These are phyloP conservation scores for Pleodorina starrii DNA, from an alignment of 139 green algal genomes.

Conservation along the genomic window DNA sequence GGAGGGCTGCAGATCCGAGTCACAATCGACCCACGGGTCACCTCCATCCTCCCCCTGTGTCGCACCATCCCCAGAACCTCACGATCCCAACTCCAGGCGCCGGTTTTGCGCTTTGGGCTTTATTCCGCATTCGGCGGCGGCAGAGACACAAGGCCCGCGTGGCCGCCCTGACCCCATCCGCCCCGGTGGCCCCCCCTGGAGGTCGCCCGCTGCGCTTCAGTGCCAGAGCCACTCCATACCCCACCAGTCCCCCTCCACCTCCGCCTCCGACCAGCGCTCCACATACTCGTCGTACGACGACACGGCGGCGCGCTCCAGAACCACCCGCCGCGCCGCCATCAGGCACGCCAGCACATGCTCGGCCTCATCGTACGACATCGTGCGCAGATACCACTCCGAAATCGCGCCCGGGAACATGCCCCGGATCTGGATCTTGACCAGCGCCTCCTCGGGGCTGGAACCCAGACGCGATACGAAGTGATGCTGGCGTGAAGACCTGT, in stretches of 20 bases:
- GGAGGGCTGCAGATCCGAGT: too few species aligned
- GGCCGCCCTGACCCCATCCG: too few species aligned
- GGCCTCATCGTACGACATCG: conserved; percentile 26
- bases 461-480: not conserved
- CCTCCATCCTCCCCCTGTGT: too few species aligned
- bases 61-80: too few species aligned
- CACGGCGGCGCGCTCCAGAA: not conserved
- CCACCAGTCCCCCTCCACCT: conserved; percentile 40
- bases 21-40: too few species aligned
- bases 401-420: conserved; percentile 21
- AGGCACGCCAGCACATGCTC: conserved; percentile 19
- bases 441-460: conserved; percentile 1
- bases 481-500: not conserved
- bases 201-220: too few species aligned
- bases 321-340: not conserved
- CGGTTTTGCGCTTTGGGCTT: too few species aligned
- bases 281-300: conserved; percentile 13
- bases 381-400: conserved; percentile 42
- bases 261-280: conserved; percentile 13
- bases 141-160: too few species aligned
- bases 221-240: conserved; percentile 40
- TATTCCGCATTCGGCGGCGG: too few species aligned
- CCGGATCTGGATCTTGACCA: conserved; percentile 37
- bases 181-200: too few species aligned
- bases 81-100: too few species aligned